A percentile compares a stretch with the other conserved stretches of the same genome.
These are phyloP conservation scores for Neonectria faginata DNA, from an alignment of 2,329 filamentous ascomycete species.

Conservation along the genomic window DNA sequence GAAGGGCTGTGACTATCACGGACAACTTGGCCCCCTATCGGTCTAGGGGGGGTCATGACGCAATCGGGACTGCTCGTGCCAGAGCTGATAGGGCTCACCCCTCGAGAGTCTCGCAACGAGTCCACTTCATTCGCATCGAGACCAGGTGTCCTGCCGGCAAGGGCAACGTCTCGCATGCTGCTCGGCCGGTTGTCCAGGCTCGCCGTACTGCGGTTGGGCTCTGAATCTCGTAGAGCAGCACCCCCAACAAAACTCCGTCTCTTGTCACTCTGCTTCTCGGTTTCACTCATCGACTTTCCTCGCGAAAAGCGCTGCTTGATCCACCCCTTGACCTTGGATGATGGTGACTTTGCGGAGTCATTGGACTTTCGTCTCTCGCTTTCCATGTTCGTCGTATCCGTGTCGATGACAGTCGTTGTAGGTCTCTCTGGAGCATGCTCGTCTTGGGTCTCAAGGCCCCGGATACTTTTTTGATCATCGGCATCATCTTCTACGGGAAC, in stretches of 20 bases:
- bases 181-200: conserved; percentile 56
- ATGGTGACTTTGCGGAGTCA: conserved; percentile 48
- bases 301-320: conserved; percentile 65
- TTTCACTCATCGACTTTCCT: conserved; percentile 55
- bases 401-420: conserved; percentile 28
- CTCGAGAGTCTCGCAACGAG: conserved; percentile 46
- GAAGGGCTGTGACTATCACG: conserved; percentile 63
- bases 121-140: conserved; percentile 39
- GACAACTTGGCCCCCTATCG: conserved; percentile 48
- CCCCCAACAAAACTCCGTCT: conserved; percentile 63
- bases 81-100: conserved; percentile 54
- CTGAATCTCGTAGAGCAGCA: conserved; percentile 57
- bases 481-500: conserved; percentile 28
- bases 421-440: conserved; percentile 17
- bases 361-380: conserved; percentile 35
- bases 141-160: conserved; percentile 54
- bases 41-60: conserved; percentile 54
- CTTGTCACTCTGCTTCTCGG: conserved; percentile 52
- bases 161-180: conserved; percentile 61
- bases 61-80: conserved; percentile 31
- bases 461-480: conserved; percentile 29
- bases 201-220: conserved; percentile 58
- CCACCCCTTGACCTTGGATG: conserved; percentile 64
- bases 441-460: conserved; percentile 26
- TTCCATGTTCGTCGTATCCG: conserved; percentile 29